Conservation (phyloP, 148 eudicot genomes). For the Rhododendron molle region DNA sequence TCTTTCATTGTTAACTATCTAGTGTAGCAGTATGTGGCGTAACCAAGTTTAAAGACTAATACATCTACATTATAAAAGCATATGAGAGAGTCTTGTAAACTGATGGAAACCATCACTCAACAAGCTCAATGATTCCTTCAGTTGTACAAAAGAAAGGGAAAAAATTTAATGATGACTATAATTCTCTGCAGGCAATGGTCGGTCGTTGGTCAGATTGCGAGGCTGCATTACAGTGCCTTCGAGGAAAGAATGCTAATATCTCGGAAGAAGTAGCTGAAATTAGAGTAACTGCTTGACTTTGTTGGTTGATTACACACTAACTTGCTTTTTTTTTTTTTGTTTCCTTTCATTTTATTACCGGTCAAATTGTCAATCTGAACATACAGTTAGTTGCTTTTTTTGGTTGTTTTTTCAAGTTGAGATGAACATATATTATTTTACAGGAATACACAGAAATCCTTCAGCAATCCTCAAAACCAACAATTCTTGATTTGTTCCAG, state of each 20-base stretch:
- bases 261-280: conserved; percentile 58
- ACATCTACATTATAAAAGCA: neutral
- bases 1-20: neutral
- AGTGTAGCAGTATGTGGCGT: neutral
- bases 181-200: conserved; percentile 47
- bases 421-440: neutral
- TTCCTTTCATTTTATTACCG: neutral
- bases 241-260: conserved; percentile 45
- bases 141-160: neutral
- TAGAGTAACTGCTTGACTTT: conserved; percentile 30
- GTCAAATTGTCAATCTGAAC: neutral
- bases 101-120: neutral
- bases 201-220: conserved; percentile 48
- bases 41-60: neutral
- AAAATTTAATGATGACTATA: neutral
- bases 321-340: neutral
- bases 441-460: conserved; percentile 58
- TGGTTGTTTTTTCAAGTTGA: neutral
- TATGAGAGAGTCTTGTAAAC: neutral
- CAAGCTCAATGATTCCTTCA: neutral
- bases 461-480: conserved; percentile 32
- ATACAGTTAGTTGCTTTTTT: neutral
- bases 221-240: conserved; percentile 41
- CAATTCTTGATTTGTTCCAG: conserved; percentile 42
- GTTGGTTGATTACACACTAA: neutral